Percentiles rank a stretch among this genome's conserved stretches.
phyloP scores from a whole-genome alignment of 257 asterid species.

The Solanum boliviense region DNA sequence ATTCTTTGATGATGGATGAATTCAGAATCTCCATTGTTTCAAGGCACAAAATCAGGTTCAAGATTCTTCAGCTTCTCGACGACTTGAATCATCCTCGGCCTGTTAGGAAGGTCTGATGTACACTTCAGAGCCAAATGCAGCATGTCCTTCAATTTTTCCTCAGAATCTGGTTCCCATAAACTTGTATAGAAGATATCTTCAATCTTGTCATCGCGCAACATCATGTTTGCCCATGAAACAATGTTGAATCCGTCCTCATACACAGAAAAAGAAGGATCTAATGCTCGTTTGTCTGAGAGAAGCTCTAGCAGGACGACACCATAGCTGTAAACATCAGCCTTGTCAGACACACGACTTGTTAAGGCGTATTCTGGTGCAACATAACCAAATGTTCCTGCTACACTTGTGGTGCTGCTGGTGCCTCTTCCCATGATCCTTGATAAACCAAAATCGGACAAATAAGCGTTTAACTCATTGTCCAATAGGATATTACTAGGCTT shows the following conservation, averaged over 20 bases:
- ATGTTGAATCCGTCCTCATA: constrained; percentile 81
- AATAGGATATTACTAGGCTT: constrained; percentile 82
- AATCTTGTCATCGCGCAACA: constrained; percentile 54
- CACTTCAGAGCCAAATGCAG: constrained; percentile 72
- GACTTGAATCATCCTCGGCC: constrained; percentile 85
- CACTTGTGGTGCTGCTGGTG: constrained; percentile 71
- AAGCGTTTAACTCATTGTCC: constrained; percentile 70
- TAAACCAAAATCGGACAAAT: constrained; percentile 74
- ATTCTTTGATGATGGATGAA: not conserved
- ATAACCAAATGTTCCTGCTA: constrained; percentile 85
- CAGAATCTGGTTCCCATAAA: constrained; percentile 77
- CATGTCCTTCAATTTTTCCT: constrained; percentile 67
- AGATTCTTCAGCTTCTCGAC: constrained; percentile 70
- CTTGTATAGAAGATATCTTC: constrained; percentile 66
- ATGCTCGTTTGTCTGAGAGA: constrained; percentile 69
- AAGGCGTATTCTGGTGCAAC: constrained; percentile 90
- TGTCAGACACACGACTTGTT: constrained; percentile 88
- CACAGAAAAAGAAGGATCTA: constrained; percentile 76
- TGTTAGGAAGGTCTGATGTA: constrained; percentile 56
- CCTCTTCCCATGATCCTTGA: constrained; percentile 66
- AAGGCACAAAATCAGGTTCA: constrained; percentile 47
- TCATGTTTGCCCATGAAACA: constrained; percentile 88
- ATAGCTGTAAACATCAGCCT: constrained; percentile 91
- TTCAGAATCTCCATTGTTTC: not conserved
- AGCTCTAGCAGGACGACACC: constrained; percentile 84